Conservation (phyloP, 306 rosid genomes). For the Vigna reflexopilosa region DNA sequence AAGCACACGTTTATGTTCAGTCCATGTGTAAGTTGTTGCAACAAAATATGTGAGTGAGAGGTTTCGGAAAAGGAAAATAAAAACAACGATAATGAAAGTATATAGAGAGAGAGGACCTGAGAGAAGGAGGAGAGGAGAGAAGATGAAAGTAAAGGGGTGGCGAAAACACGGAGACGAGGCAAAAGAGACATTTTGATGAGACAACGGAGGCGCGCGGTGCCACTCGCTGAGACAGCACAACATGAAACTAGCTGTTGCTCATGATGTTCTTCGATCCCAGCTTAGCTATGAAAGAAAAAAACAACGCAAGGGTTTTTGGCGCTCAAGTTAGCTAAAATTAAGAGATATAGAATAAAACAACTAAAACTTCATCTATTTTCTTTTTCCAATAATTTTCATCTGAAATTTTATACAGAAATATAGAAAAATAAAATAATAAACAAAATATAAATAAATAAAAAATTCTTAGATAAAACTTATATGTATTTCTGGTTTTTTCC, state of each 20-base stretch:
- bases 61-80: background rate
- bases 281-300: background rate
- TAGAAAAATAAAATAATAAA: too few species aligned
- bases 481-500: too few species aligned
- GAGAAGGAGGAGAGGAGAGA: slow-evolving; percentile 25
- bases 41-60: background rate
- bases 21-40: background rate
- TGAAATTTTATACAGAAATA: too few species aligned
- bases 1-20: background rate
- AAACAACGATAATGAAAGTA: background rate
- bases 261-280: background rate
- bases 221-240: background rate
- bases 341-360: too few species aligned
- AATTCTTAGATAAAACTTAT: too few species aligned
- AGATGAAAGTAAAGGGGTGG: slow-evolving; percentile 46
- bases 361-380: too few species aligned
- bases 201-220: background rate
- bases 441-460: too few species aligned
- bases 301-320: background rate
- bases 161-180: slow-evolving; percentile 37
- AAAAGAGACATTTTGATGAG: slow-evolving; percentile 40
- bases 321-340: background rate
- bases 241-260: background rate
- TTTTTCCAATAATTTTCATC: too few species aligned
- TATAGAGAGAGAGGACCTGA: slow-evolving; percentile 45